A percentile compares a stretch with the other conserved stretches of the same genome.
phyloP scores from a whole-genome alignment of 176 grass and related monocot genomes.

The Rhynchospora breviuscula region DNA sequence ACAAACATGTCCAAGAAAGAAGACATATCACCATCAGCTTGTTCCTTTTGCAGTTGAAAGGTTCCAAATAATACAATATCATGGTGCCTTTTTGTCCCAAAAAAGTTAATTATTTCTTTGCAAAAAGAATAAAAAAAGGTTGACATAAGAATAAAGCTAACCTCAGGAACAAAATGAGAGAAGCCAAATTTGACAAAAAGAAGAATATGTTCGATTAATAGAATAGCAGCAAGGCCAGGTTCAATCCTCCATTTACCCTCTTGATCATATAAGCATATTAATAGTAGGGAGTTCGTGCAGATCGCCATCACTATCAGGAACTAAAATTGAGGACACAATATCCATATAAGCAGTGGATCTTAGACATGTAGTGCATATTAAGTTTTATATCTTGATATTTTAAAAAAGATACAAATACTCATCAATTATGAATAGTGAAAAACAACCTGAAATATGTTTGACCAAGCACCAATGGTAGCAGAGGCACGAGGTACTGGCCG shows the following conservation, averaged over 20 bases:
- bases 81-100: neutral
- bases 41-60: neutral
- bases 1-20: neutral
- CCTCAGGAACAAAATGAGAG: conserved; percentile 96
- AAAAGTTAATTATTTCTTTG: neutral
- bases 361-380: neutral
- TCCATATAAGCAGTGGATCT: neutral
- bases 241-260: conserved; percentile 96
- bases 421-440: conserved; percentile 14
- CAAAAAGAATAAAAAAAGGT: neutral
- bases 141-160: conserved; percentile 27
- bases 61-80: neutral
- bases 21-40: conserved; percentile 20
- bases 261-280: conserved; percentile 81
- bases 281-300: conserved; percentile 96
- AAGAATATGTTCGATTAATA: conserved; percentile 86
- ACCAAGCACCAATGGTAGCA: conserved; percentile 94
- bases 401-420: neutral
- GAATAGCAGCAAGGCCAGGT: conserved; percentile 81
- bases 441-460: conserved; percentile 94
- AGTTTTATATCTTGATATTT: neutral
- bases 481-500: conserved; percentile 74
- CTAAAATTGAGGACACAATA: conserved; percentile 32
- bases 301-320: conserved; percentile 95
- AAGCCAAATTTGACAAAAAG: conserved; percentile 96